Evolutionary conservation across 2,329 filamentous ascomycete genomes (phyloP), one percentile per base, ranked within the genome.

Genomic region (Aureobasidium subglaciale): DNA sequence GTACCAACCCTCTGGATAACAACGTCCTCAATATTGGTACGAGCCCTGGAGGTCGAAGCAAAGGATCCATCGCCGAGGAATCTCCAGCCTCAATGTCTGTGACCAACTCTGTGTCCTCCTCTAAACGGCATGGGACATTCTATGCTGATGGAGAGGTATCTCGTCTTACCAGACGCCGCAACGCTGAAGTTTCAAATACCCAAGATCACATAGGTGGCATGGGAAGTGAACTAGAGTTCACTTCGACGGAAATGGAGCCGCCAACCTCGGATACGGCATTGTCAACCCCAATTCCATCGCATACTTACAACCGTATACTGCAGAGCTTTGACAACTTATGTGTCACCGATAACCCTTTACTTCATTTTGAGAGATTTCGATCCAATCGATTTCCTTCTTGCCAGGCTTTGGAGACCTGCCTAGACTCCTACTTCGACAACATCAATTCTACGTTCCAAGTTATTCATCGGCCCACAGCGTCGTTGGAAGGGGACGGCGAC

Each of bases 111-210:
- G 48, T 22, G 18, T 6, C 48, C 24, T 37, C 32, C 29, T 50
- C 46, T 5, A 50, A 50, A 4, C 32, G 46, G 6, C 48, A 52
- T 52, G 48, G 48, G 24, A 52, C 48, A 10, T 52, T 52, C 16
- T 52, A 52, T 9, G 48, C 35, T 10, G 48, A 52, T 18, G 48
- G 48, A 20, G 48, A 52, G 15, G 48, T 38, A 13, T 29, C 24
- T 10, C 24, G 48, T n/a, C 35, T 52, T 25, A 24, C 34, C 24
- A 52, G 48, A 32, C 34, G 37, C 10, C 48, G 48, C 18, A 52
- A 52, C 11, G 37, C 37, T 25, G 48, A 52, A n/a, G 22, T 24
- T 27, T 37, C 18, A 22, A 25, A 20, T n/a, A 49, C n/a, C 8
- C 45, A 37, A 49, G 45, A 49, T 10, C 34, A 52, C 10, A 18